A percentile compares a stretch with the other conserved stretches of the same genome.
These are phyloP conservation scores for Cladosporium sp. DNA, from an alignment of 2,329 filamentous ascomycete species.

Conservation along the genomic window DNA sequence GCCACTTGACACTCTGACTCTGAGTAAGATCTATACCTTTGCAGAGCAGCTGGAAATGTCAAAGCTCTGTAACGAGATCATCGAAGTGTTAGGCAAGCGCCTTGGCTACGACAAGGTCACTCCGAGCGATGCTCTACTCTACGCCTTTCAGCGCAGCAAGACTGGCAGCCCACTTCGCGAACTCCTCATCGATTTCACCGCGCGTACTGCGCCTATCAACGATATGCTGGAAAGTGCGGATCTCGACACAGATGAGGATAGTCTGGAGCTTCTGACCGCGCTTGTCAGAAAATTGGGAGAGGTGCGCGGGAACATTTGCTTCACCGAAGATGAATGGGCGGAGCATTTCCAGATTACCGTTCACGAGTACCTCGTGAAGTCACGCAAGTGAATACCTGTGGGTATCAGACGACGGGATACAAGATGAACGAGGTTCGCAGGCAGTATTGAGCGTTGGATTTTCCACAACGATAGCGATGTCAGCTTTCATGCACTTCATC, in stretches of 20 bases:
- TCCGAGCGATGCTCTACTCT: not conserved
- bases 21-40: slow-evolving; percentile 1
- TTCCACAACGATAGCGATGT: no score
- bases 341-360: not conserved
- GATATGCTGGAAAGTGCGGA: not conserved
- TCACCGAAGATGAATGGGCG: not conserved
- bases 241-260: not conserved
- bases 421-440: no score
- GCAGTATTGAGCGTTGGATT: no score
- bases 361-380: not conserved
- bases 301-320: not conserved
- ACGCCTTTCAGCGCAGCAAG: not conserved
- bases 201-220: not conserved
- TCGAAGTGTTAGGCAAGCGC: not conserved
- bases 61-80: not conserved
- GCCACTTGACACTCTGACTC: not conserved
- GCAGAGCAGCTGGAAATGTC: not conserved
- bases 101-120: not conserved
- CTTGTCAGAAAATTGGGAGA: not conserved
- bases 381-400: no score
- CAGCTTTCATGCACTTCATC: no score
- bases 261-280: not conserved
- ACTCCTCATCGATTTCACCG: not conserved
- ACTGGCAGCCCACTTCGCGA: not conserved
- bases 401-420: no score